Evolutionary conservation across 75 land plant genomes (phyloP).

Genomic region (Cupressus sempervirens): DNA sequence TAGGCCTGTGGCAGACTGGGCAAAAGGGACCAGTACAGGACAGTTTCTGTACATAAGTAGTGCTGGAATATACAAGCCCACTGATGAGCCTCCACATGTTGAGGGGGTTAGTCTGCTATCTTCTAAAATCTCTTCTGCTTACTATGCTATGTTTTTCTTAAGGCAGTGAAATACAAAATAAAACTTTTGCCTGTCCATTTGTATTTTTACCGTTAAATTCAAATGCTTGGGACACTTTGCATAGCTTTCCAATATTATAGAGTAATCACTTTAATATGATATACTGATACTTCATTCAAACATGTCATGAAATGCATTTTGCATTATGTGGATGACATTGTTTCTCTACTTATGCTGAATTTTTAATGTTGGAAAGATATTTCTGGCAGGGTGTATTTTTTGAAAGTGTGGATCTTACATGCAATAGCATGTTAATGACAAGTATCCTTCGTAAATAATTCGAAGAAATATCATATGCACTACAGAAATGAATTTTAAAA

Average conservation of each 20-base stretch:
- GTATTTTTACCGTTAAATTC: not conserved
- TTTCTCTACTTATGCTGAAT: not conserved
- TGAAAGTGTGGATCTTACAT: not conserved
- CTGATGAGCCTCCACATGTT: conserved; percentile 93
- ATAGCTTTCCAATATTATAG: not conserved
- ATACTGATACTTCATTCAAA: not conserved
- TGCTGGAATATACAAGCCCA: conserved; percentile 94
- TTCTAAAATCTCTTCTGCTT: not conserved
- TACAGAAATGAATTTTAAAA: not conserved
- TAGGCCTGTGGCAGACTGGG: conserved; percentile 99
- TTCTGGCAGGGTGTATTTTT: not conserved
- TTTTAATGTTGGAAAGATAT: not conserved
- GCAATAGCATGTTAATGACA: not conserved
- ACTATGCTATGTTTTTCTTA: not conserved
- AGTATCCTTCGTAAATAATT: not conserved
- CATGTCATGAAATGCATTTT: not conserved
- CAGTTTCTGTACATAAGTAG: conserved; percentile 96
- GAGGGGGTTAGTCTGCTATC: conserved; percentile 66
- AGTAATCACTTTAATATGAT: not conserved
- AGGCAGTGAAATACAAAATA: conserved; percentile 2
- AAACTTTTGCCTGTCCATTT: not conserved
- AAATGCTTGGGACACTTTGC: not conserved
- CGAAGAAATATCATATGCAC: not conserved
- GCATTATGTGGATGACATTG: not conserved
- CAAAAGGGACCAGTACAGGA: conserved; percentile 66